Evolutionary conservation across 768 basidiomycete genomes (phyloP).

Genomic region (Paxillus rubicundulus): DNA sequence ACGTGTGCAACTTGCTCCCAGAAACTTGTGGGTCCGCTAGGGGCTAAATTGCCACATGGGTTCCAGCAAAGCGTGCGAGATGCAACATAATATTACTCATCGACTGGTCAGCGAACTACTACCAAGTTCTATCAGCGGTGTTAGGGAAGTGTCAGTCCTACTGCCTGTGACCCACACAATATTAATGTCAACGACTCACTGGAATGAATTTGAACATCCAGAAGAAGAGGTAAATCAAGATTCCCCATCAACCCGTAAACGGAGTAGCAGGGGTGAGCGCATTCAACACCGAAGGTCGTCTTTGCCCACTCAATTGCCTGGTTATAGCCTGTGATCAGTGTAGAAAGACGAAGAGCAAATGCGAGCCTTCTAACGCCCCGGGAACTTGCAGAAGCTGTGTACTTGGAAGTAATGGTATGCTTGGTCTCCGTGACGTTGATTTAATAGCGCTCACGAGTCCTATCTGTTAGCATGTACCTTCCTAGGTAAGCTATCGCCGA

Average conservation of each 20-base stretch:
- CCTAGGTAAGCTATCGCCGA: slow-evolving; percentile 41
- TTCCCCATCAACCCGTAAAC: slow-evolving; percentile 46
- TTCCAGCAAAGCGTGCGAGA: slow-evolving; percentile 15
- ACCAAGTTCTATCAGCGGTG: too few relatives aligned
- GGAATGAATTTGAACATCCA: slow-evolving; percentile 60
- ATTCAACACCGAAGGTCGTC: slow-evolving; percentile 3
- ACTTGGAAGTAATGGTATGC: slow-evolving; percentile 51
- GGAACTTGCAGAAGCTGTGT: slow-evolving; percentile 63
- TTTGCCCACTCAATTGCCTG: slow-evolving; percentile 12
- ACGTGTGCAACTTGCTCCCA: neutral
- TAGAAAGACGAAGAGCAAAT: slow-evolving; percentile 85
- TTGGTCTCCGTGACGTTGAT: neutral
- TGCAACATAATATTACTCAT: slow-evolving; percentile 6
- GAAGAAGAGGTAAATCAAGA: slow-evolving; percentile 52
- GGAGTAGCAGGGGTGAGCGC: slow-evolving; percentile 59
- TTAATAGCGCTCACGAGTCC: slow-evolving; percentile 12
- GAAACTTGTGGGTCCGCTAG: neutral
- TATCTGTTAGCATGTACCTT: slow-evolving; percentile 58
- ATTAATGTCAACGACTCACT: slow-evolving; percentile 37
- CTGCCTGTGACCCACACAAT: slow-evolving; percentile 8
- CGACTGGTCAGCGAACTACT: neutral
- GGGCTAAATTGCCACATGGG: slow-evolving; percentile 10
- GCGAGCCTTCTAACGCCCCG: slow-evolving; percentile 55
- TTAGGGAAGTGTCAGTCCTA: too few relatives aligned
- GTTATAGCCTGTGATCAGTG: slow-evolving; percentile 80